Evolutionary conservation across 2,329 filamentous ascomycete genomes (phyloP).

Genomic region (Beauveria sp.): DNA sequence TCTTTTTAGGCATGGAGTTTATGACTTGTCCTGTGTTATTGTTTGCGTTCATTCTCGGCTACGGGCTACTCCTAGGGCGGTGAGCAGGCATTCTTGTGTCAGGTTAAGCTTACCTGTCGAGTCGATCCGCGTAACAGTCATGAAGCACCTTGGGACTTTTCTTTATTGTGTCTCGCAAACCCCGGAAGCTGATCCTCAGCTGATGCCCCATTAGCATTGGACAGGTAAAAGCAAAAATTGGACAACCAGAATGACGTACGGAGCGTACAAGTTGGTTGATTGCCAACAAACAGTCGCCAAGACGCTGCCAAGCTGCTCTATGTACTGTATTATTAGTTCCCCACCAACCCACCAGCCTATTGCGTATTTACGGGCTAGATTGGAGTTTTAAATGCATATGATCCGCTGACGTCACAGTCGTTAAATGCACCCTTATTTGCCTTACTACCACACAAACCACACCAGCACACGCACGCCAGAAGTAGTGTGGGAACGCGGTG

Average conservation of each 20-base stretch:
- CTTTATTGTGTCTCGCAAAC: neutral
- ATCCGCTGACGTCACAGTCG: conserved; percentile 8
- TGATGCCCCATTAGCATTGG: neutral
- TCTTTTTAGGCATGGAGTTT: too few species aligned
- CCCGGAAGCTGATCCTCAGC: neutral
- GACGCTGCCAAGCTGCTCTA: neutral
- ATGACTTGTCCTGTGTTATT: too few species aligned
- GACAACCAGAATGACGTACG: neutral
- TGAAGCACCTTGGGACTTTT: too few species aligned
- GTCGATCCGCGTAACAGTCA: too few species aligned
- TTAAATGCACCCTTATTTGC: neutral
- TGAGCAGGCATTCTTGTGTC: neutral
- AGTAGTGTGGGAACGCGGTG: neutral
- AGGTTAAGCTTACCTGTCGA: too few species aligned
- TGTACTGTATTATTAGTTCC: neutral
- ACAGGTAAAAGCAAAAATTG: neutral
- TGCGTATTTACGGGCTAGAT: too few species aligned
- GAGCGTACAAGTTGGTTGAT: neutral
- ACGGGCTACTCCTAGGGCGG: neutral
- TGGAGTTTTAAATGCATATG: neutral
- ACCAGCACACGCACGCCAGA: too few species aligned
- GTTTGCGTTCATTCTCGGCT: too few species aligned
- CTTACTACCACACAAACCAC: neutral
- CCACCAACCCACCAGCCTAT: neutral
- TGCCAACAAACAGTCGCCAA: neutral